Percentiles rank a stretch among this genome's conserved stretches.
Evolutionary conservation across 768 basidiomycete species (phyloP).

Genomic region (Russula compacta): DNA sequence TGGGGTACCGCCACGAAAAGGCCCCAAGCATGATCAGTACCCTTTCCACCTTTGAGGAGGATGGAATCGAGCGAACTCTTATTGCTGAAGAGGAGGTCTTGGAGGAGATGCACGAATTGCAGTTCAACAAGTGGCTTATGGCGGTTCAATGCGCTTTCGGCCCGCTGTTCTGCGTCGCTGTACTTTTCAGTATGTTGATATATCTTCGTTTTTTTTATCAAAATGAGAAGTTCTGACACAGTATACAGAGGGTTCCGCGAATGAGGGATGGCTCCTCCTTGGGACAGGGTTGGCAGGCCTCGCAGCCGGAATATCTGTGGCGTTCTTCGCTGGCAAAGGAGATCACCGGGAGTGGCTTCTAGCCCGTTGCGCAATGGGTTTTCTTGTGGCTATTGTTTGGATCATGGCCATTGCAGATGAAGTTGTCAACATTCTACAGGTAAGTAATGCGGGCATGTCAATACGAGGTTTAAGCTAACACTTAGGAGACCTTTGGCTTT

Average conservation of each 20-base stretch:
- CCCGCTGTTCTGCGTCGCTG: conserved; percentile 63
- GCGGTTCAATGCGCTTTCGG: conserved; percentile 77
- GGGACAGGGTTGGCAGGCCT: conserved; percentile 49
- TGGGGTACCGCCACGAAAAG: conserved; percentile 34
- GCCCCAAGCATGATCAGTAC: conserved; percentile 31
- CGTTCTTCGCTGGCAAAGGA: conserved; percentile 52
- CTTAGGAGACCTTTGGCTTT: conserved; percentile 71
- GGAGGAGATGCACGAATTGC: conserved; percentile 56
- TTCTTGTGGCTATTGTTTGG: conserved; percentile 87
- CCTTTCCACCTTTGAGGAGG: conserved; percentile 66
- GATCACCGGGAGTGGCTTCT: conserved; percentile 48
- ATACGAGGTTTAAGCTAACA: neutral
- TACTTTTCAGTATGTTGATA: conserved; percentile 63
- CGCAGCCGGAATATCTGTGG: conserved; percentile 43
- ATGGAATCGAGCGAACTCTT: conserved; percentile 57
- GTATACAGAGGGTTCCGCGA: conserved; percentile 35
- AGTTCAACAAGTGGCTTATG: conserved; percentile 76
- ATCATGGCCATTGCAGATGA: conserved; percentile 98
- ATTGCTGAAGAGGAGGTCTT: conserved; percentile 68
- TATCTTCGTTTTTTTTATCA: neutral
- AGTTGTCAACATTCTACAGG: conserved; percentile 84
- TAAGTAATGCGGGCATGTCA: conserved; percentile 25
- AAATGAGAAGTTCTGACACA: neutral
- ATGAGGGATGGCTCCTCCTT: conserved; percentile 44
- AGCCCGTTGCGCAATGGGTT: conserved; percentile 82